phyloP scores from a whole-genome alignment of 208 protist species.

The Wallacemonas rigidus region DNA sequence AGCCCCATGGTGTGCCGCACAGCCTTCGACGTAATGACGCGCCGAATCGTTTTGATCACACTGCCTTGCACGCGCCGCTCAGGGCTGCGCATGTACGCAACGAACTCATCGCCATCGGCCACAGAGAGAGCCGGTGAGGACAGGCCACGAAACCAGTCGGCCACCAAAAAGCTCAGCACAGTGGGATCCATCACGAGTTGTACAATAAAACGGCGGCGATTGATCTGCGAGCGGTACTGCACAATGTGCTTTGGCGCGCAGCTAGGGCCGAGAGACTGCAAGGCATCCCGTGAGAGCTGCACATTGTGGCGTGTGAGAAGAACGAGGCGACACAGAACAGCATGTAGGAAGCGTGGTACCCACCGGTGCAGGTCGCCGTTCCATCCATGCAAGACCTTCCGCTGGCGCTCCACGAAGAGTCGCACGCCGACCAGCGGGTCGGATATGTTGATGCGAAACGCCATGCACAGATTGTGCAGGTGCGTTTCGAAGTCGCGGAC shows the following conservation, averaged over 20 bases:
- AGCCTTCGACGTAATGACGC: conserved; percentile 53
- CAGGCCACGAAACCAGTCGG: conserved; percentile 80
- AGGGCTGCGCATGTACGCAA: conserved; percentile 49
- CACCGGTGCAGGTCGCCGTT: conserved; percentile 72
- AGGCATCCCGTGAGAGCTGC: conserved; percentile 36
- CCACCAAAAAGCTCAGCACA: conserved; percentile 75
- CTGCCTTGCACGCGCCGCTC: conserved; percentile 3
- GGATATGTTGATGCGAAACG: conserved; percentile 79
- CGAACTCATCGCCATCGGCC: conserved; percentile 61
- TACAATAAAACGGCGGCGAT: conserved; percentile 67
- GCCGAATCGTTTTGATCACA: conserved; percentile 33
- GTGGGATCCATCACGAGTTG: conserved; percentile 55
- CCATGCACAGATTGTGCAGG: conserved; percentile 78
- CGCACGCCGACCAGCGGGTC: conserved; percentile 76
- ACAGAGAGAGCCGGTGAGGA: conserved; percentile 60
- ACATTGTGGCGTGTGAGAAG: conserved; percentile 52
- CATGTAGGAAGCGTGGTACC: conserved; percentile 78
- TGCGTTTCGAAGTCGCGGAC: conserved; percentile 88
- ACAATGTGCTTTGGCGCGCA: conserved; percentile 57
- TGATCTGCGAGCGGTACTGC: conserved; percentile 72
- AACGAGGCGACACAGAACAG: conserved; percentile 71
- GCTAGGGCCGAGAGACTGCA: conserved; percentile 66
- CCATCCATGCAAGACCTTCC: conserved; percentile 80
- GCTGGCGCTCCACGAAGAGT: conserved; percentile 79
- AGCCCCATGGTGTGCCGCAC: conserved; percentile 79